Evolutionary conservation across 805 yeast species (phyloP), one percentile per base, ranked within the genome.

Genomic region (Naumovozyma castellii): DNA sequence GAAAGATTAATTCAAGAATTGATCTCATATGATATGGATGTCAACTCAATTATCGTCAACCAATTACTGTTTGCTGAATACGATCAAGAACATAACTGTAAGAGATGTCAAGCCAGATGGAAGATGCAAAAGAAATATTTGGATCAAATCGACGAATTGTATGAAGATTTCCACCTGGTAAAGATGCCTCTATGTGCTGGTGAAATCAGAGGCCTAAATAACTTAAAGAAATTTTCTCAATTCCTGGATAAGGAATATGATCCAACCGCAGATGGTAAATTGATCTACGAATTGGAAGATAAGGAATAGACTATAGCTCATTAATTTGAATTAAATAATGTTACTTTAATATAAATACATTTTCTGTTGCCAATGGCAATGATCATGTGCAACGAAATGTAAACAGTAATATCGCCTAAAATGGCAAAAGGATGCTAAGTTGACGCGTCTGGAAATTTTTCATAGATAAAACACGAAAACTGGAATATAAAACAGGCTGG

Each of bases 1-100:
- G 99, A 92, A 67, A 80, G 99, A 67, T 76, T 92, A 79, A 84
- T 92, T 50, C 99, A 92, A 68, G 99, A 92, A 62, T 75, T 92
- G 61, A 82, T 87, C 65, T 78, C 90, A 40, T 92, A 85, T 65
- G 84, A 87, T 49, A 92, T 92, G 81, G 99, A 92, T 63, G 95
- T 94, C 46, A 90, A 87, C 64, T 83, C 96, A 30, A 92, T 92
- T 55, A 88, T 92, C 46, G 95, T 94, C 39, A 92, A 92, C 67
- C 98, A 92, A 66, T 72, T 92, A 48, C 69, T 92, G 44, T 84
- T 82, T 65, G 92, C 96, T n/a, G 80, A 76, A 40, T 46, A 59
- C 37, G 82, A 74, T 40, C 80, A 76, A 36, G 84, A 77, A 48
- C 74, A 76, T 45, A 67, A 70, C 45, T 92, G 98, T 67, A 82